Conservation (phyloP, 169 alveolate species). For the Babesia ovis region DNA sequence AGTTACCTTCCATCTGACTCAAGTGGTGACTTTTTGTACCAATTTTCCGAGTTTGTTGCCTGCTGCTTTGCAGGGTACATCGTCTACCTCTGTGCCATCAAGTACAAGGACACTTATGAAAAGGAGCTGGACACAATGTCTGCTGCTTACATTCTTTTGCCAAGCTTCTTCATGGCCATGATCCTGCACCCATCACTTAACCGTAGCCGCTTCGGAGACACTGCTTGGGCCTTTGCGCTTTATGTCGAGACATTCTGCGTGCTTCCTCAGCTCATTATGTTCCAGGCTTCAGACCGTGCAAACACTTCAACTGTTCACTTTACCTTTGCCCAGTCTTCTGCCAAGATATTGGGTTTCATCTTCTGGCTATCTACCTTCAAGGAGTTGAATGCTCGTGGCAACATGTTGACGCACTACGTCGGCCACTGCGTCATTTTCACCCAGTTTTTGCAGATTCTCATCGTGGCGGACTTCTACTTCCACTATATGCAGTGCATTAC, state of each 20-base stretch:
- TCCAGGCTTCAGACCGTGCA: conserved; percentile 87
- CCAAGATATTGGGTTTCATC: conserved; percentile 85
- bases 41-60: conserved; percentile 84
- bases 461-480: conserved; percentile 88
- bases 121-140: conserved; percentile 80
- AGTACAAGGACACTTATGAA: conserved; percentile 83
- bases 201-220: conserved; percentile 71
- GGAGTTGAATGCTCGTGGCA: conserved; percentile 83
- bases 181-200: conserved; percentile 90
- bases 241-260: conserved; percentile 89
- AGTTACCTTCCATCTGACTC: conserved; percentile 89
- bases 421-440: conserved; percentile 87
- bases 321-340: conserved; percentile 90
- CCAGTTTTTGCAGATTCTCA: conserved; percentile 84
- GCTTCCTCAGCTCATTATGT: conserved; percentile 89
- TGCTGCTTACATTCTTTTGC: conserved; percentile 76
- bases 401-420: conserved; percentile 83
- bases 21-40: conserved; percentile 94
- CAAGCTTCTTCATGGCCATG: conserved; percentile 84
- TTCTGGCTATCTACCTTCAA: conserved; percentile 90
- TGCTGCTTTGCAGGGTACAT: conserved; percentile 80
- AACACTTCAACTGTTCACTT: conserved; percentile 90
- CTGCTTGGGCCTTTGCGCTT: conserved; percentile 91
- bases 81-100: conserved; percentile 81
- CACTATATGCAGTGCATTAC: conserved; percentile 86